Conservation (phyloP, 768 basidiomycete genomes). For the Arthromyces matolae region DNA sequence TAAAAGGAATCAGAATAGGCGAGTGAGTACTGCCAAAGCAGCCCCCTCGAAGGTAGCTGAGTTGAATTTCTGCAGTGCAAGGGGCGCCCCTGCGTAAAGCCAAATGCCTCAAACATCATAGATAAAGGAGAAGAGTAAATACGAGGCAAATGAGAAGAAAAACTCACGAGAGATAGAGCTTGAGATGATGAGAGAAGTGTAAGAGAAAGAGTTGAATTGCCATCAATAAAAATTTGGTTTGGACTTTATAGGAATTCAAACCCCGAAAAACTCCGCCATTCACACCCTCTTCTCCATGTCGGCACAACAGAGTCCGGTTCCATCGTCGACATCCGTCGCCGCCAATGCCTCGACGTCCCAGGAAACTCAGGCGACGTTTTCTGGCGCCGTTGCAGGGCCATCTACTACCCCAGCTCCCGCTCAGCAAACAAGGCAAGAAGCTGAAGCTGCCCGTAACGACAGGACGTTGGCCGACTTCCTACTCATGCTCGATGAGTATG, state of each 20-base stretch:
- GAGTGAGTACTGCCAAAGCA: slow-evolving; percentile 42
- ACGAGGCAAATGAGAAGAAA: slow-evolving; percentile 11
- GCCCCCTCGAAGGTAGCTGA: slow-evolving; percentile 85
- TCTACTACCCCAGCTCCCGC: slow-evolving; percentile 26
- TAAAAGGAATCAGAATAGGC: slow-evolving; percentile 36
- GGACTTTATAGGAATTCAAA: slow-evolving; percentile 22
- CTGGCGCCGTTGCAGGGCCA: slow-evolving; percentile 21
- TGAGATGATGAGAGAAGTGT: neutral
- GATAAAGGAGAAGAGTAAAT: slow-evolving; percentile 7
- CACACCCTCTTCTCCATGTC: slow-evolving; percentile 23
- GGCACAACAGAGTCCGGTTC: slow-evolving; percentile 26
- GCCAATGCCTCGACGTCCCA: slow-evolving; percentile 21
- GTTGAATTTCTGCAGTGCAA: slow-evolving; percentile 82
- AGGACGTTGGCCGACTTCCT: slow-evolving; percentile 89
- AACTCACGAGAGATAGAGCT: slow-evolving; percentile 29
- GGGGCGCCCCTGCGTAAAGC: slow-evolving; percentile 70
- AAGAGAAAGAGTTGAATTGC: neutral
- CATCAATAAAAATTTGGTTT: neutral
- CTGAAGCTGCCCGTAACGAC: slow-evolving; percentile 84
- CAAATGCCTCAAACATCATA: slow-evolving; percentile 94
- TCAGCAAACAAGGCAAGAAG: slow-evolving; percentile 59
- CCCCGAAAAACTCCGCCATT: slow-evolving; percentile 34
- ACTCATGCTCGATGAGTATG: slow-evolving; percentile 94
- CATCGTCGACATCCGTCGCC: slow-evolving; percentile 29
- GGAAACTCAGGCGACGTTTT: slow-evolving; percentile 25